phyloP scores from a whole-genome alignment of 345 rosid species.

The Bruguiera parviflora region DNA sequence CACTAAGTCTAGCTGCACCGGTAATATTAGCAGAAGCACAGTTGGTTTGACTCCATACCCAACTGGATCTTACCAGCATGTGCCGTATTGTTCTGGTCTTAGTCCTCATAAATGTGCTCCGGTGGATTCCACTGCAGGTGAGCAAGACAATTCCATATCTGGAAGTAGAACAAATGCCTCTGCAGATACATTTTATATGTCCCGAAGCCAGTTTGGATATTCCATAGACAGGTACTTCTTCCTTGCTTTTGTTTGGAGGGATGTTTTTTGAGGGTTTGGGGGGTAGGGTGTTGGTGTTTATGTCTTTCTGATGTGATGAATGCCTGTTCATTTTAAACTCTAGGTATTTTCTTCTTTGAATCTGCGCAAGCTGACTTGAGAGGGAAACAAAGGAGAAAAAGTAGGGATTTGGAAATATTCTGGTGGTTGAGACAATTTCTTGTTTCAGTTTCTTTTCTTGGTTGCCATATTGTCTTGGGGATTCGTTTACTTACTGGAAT shows the following conservation, averaged over 20 bases:
- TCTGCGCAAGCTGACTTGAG: neutral
- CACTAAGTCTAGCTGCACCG: slow-evolving; percentile 56
- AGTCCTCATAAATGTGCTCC: slow-evolving; percentile 38
- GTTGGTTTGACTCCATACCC: slow-evolving; percentile 58
- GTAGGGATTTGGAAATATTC: neutral
- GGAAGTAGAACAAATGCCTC: slow-evolving; percentile 34
- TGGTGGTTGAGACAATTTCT: neutral
- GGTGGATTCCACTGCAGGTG: slow-evolving; percentile 42
- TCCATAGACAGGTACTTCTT: slow-evolving; percentile 51
- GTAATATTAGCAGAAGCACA: slow-evolving; percentile 43
- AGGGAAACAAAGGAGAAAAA: neutral
- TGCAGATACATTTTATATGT: slow-evolving; percentile 37
- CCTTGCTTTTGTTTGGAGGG: neutral
- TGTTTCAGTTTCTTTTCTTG: no score
- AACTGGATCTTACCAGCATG: slow-evolving; percentile 58
- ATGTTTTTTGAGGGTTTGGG: no score
- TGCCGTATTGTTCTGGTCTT: slow-evolving; percentile 39
- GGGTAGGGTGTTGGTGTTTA: neutral
- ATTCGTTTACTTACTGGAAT: no score
- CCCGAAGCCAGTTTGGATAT: slow-evolving; percentile 51
- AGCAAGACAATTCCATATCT: slow-evolving; percentile 39
- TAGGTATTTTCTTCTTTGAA: neutral
- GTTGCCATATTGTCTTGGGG: no score
- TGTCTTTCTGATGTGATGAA: slow-evolving; percentile 14
- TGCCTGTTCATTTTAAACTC: neutral